Base-by-base conservation (phyloP, 1,284 basidiomycete genomes). In the Irpex sp. region DNA sequence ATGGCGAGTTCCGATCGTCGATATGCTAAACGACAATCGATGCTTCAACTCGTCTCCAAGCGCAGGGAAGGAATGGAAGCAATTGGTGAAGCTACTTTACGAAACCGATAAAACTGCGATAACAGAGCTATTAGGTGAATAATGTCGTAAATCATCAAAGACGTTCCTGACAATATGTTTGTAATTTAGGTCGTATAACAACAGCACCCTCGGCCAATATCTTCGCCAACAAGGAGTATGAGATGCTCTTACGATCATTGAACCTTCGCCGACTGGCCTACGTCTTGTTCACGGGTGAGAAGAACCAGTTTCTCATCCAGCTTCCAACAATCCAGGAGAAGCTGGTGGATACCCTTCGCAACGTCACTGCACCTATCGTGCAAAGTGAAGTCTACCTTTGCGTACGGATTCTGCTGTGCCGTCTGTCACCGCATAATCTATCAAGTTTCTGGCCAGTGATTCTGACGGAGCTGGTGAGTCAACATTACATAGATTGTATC, bases 371-470 rank as follows among this genome's bases (percentile, higher is more conserved):
- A 8, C 91, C 96, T 0, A 82, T 93, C 54, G 93, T 98, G 0
- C 94, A 97, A 72, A 92, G 92, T 67, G 97, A 99, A 75, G 93
- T 95, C 3, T 99, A 96, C 74, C 84, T 99, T 4, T 98, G 96
- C 73, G 86, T 99, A 60, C 84, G 97, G 7, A 92, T 98, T 1
- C 77, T 99, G 36, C 82, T 99, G 63, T 96, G 94, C 72, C 88
- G 97, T n/a, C 85, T 98, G 63, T 92, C 91, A 7, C 86, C 93
- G 4, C 92, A 97, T 70, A 97, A 98, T 73, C 74, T 99, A 70
- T 89, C 93, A 13, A 95, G 94, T 69, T 95, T 99, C 76, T 99
- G 97, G 97, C 97, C 97, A 0, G 93, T 98, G 37, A 85, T 99
- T 60, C 77, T 98, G 67, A 93, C 96, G 1, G 97, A 99, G 77